Conservation (phyloP, 345 rosid genomes). For the Populus ilicifolia region DNA sequence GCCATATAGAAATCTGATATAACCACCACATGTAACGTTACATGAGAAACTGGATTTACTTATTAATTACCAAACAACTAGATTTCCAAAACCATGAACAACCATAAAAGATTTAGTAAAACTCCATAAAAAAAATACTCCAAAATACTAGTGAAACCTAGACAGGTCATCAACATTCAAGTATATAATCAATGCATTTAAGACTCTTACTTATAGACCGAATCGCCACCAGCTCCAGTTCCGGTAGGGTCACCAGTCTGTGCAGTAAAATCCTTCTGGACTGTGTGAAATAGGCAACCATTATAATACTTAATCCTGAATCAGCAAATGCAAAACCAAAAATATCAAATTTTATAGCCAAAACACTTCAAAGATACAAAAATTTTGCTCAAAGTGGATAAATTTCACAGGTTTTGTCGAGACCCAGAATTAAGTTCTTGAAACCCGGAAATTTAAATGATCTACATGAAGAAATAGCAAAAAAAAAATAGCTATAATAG, state of each 20-base stretch:
- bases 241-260: conserved; percentile 89
- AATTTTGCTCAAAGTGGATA: too few species aligned
- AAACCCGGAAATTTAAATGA: too few species aligned
- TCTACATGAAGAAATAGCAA: background rate
- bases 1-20: conserved; percentile 70
- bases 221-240: conserved; percentile 78
- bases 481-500: too few species aligned
- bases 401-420: too few species aligned
- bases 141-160: background rate
- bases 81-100: too few species aligned
- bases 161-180: background rate
- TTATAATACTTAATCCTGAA: conserved; percentile 83
- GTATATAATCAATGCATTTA: background rate
- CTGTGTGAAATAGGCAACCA: conserved; percentile 79
- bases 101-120: too few species aligned
- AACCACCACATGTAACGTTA: background rate
- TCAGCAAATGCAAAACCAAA: background rate
- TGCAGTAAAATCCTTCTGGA: conserved; percentile 85
- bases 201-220: conserved; percentile 66
- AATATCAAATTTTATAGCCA: background rate
- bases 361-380: background rate
- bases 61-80: too few species aligned
- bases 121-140: background rate
- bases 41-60: conserved; percentile 2
- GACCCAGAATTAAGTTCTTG: too few species aligned